These are phyloP conservation scores for Penicillium bialowiezense DNA, from an alignment of 495 filamentous ascomycete species.

Conservation along the genomic window DNA sequence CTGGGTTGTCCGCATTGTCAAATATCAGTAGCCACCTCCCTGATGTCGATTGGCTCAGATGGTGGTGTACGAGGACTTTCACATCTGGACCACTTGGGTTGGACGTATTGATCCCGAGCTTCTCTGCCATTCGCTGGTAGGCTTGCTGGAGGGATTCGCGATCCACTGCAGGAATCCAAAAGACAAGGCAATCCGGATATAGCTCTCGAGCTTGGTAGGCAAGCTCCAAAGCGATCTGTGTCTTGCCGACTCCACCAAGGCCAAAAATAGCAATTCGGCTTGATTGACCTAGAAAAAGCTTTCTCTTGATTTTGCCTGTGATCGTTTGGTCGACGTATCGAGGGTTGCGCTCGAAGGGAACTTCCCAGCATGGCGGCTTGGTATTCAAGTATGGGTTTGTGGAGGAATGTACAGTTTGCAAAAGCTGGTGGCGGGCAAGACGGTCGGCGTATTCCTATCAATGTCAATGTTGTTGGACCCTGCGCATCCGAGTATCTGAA, in stretches of 20 bases:
- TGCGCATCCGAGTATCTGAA: too few species aligned
- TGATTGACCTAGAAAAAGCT: neutral
- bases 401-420: neutral
- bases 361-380: constrained; percentile 10
- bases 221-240: constrained; percentile 49
- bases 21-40: constrained; percentile 40
- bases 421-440: neutral
- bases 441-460: constrained; percentile 3
- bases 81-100: constrained; percentile 3
- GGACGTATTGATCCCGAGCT: constrained; percentile 7
- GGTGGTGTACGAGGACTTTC: constrained; percentile 19
- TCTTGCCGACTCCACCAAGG: constrained; percentile 50
- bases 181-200: constrained; percentile 39
- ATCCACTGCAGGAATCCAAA: constrained; percentile 48
- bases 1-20: constrained; percentile 41
- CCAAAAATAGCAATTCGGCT: constrained; percentile 35
- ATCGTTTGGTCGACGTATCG: constrained; percentile 26
- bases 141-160: constrained; percentile 42
- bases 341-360: constrained; percentile 29
- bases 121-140: constrained; percentile 38
- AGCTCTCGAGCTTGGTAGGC: constrained; percentile 36
- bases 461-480: too few species aligned
- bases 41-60: constrained; percentile 22
- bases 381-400: neutral
- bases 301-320: constrained; percentile 12